phyloP scores from a whole-genome alignment of 176 grass and related monocot genomes.

The Alopecurus myosuroides region DNA sequence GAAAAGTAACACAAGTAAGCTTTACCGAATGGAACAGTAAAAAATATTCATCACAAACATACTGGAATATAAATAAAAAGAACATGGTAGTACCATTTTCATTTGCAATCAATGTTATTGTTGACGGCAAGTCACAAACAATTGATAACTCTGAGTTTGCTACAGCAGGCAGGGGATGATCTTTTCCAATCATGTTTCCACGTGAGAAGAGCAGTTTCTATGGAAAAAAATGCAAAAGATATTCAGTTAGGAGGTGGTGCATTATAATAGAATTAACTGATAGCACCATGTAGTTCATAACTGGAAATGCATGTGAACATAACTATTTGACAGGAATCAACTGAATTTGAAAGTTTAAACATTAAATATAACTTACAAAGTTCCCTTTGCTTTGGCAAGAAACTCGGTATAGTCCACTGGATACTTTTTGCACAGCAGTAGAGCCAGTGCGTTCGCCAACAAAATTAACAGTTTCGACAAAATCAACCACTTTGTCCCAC shows the following conservation, averaged over 20 bases:
- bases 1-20: not conserved
- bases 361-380: constrained; percentile 62
- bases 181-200: constrained; percentile 84
- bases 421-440: constrained; percentile 59
- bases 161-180: constrained; percentile 65
- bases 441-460: constrained; percentile 35
- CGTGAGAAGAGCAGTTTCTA: constrained; percentile 89
- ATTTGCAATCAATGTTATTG: constrained; percentile 88
- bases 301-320: not conserved
- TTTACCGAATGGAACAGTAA: not conserved
- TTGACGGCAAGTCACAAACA: constrained; percentile 76
- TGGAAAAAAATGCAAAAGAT: constrained; percentile 17
- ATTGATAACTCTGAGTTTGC: constrained; percentile 56
- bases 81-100: constrained; percentile 73
- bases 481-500: constrained; percentile 73
- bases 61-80: constrained; percentile 25
- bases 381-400: constrained; percentile 63
- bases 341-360: not conserved
- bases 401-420: constrained; percentile 53
- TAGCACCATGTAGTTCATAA: not conserved
- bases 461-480: constrained; percentile 71
- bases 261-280: constrained; percentile 6
- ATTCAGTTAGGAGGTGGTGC: not conserved
- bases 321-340: not conserved
- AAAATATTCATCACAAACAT: constrained; percentile 7